These are phyloP conservation scores for Neostapfia colusana DNA, from an alignment of 176 grass and related monocot species.

Conservation along the genomic window DNA sequence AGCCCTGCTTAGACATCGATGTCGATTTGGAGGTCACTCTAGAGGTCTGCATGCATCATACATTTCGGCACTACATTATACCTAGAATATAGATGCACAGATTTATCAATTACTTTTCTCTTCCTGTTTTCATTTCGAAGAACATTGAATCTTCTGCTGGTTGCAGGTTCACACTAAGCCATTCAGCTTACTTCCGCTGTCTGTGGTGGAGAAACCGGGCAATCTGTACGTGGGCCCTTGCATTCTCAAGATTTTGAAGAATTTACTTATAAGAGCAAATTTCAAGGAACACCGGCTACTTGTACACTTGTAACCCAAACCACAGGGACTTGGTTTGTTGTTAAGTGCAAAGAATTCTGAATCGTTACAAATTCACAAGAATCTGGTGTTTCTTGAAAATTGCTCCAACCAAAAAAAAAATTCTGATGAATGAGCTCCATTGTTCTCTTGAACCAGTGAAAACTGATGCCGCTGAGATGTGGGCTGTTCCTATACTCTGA, in stretches of 20 bases:
- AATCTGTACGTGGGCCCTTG: constrained; percentile 59
- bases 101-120: not conserved
- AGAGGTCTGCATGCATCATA: constrained; percentile 42
- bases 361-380: not conserved
- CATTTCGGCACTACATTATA: not conserved
- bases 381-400: not conserved
- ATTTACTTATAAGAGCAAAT: not conserved
- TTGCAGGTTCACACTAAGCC: constrained; percentile 80
- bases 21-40: constrained; percentile 73
- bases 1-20: constrained; percentile 65
- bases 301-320: not conserved
- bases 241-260: constrained; percentile 13
- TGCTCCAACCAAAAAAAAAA: not conserved
- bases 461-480: not conserved
- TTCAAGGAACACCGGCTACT: not conserved
- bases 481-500: not conserved
- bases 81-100: not conserved
- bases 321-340: not conserved
- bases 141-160: not conserved
- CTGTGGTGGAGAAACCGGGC: constrained; percentile 84
- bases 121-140: not conserved
- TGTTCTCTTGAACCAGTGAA: not conserved
- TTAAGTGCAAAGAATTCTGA: not conserved
- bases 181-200: constrained; percentile 87
- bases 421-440: not conserved